These are phyloP conservation scores for Mycena floridula DNA, from an alignment of 768 basidiomycete genomes.

Conservation along the genomic window DNA sequence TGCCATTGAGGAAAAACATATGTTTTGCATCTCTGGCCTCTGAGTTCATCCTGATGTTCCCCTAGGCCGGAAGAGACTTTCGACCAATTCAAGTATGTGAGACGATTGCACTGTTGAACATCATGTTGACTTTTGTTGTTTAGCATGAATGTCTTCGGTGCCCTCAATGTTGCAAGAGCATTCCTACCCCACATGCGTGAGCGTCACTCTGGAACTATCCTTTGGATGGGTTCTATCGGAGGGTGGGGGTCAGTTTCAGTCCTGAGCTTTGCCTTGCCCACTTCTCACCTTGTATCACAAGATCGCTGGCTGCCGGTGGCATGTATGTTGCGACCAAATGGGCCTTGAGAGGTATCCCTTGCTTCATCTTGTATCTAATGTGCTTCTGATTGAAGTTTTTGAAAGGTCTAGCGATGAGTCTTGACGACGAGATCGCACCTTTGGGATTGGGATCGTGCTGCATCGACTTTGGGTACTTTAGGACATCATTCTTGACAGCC, in stretches of 20 bases:
- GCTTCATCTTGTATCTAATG: not conserved
- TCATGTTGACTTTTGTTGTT: not conserved
- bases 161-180: conserved; percentile 35
- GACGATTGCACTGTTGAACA: not conserved
- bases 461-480: conserved; percentile 34
- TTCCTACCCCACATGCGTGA: conserved; percentile 44
- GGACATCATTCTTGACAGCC: conserved; percentile 25
- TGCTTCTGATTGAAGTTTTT: not conserved
- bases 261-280: not conserved
- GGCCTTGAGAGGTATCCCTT: conserved; percentile 23
- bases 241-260: conserved; percentile 27
- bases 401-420: conserved; percentile 23
- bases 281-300: conserved; percentile 7
- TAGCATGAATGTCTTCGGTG: conserved; percentile 42
- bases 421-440: conserved; percentile 31
- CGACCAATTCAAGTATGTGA: conserved; percentile 30
- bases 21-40: conserved; percentile 2
- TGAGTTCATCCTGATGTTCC: not conserved
- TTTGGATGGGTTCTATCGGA: conserved; percentile 37
- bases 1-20: conserved; percentile 27
- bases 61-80: conserved; percentile 34
- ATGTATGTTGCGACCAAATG: conserved; percentile 35
- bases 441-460: conserved; percentile 31
- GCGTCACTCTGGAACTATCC: conserved; percentile 32
- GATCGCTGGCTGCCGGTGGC: conserved; percentile 24